Evolutionary conservation across 192 early-diverging fungal genomes (phyloP).

Genomic region (Phycomyces blakesleeanus): DNA sequence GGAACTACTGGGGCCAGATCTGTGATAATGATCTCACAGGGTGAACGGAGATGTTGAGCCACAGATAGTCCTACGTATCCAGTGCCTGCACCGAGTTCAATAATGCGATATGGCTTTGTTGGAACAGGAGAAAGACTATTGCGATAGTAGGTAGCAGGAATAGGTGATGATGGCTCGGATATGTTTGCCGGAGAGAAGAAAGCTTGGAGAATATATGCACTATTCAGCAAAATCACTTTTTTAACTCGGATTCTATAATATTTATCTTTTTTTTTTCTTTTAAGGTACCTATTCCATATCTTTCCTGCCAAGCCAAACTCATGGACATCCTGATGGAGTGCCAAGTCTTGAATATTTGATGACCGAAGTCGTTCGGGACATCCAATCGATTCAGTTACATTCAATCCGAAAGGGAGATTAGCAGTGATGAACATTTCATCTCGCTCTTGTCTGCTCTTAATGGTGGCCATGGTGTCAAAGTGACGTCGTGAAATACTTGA

Average conservation of each 20-base stretch:
- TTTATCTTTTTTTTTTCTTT: neutral
- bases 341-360: neutral
- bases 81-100: constrained; percentile 53
- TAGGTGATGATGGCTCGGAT: constrained; percentile 36
- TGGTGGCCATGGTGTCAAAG: too few species aligned
- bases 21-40: constrained; percentile 39
- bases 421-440: constrained; percentile 15
- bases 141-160: constrained; percentile 37
- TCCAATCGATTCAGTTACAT: constrained; percentile 21
- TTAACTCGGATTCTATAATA: neutral
- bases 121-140: neutral
- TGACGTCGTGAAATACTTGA: too few species aligned
- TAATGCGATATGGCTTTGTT: constrained; percentile 26
- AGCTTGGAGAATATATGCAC: constrained; percentile 44
- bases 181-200: constrained; percentile 29
- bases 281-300: constrained; percentile 47
- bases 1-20: constrained; percentile 48
- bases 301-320: constrained; percentile 50
- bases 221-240: too few species aligned
- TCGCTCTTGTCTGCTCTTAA: too few species aligned
- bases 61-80: constrained; percentile 48
- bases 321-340: constrained; percentile 37
- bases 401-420: constrained; percentile 25
- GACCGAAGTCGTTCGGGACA: constrained; percentile 13
- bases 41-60: constrained; percentile 27